Evolutionary conservation across 2,329 filamentous ascomycete species (phyloP), one percentile per base, ranked within the genome.

Genomic region (Hypoxylon sp.): DNA sequence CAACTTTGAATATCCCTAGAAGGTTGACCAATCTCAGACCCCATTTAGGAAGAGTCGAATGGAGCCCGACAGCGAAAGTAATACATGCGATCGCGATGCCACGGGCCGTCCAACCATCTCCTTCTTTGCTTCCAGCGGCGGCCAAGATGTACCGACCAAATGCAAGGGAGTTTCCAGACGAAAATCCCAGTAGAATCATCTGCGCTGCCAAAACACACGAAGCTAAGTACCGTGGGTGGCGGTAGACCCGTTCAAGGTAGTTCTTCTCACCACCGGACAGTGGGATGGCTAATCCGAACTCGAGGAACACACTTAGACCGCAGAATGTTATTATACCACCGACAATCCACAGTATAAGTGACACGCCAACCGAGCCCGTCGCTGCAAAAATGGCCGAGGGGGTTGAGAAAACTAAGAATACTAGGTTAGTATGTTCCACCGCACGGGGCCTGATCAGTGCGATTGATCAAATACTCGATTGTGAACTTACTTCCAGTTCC

Each of bases 191-290:
- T 0, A 89, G 79, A 50, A 90, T 82, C 85, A 89, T 88, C 75
- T 89, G 87, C 1, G 87, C 80, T 2, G 87, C 87, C 35, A 90
- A 81, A 1, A 90, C 83, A 67, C 86, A 88, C 0, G 87, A 88
- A 0, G 87, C 84, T 0, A 91, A 77, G 75, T 89, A 88, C 62
- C 83, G 85, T 0, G 88, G 88, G 21, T 81, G 84, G 1, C 83
- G 82, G 78, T 89, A 90, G 15, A 88, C 86, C n/a, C 86, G 82
- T 73, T 91, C 88, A 13, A 91, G 85, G 74, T 91, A 91, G 75
- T 89, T 88, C 81, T 91, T 91, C 69, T 90, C 88, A 19, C 89
- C 89, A 13, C 89, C 88, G 13, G 86, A 89, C 37, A 85, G 82
- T 2, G 88, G 88, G 37, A 90, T 89, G 3, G 86, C 87, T 3